Evolutionary conservation across 1,284 basidiomycete species (phyloP).

Genomic region (Agroathelia rolfsii): DNA sequence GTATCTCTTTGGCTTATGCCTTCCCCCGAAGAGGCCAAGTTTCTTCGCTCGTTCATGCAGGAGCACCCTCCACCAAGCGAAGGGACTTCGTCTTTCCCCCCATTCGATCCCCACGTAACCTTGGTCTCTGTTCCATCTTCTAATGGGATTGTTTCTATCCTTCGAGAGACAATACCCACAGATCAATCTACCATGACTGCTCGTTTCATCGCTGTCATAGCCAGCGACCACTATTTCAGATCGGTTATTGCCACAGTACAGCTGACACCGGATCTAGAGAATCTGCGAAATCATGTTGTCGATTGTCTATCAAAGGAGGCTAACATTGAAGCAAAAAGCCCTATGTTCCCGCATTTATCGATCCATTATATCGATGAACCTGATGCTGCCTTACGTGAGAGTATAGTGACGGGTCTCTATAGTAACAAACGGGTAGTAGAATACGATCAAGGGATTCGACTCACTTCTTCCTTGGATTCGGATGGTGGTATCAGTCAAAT

Average conservation of each 20-base stretch:
- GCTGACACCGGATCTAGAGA: conserved; percentile 31
- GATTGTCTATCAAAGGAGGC: conserved; percentile 18
- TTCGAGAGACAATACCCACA: conserved; percentile 32
- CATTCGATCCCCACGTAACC: conserved; percentile 61
- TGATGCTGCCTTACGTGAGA: conserved; percentile 32
- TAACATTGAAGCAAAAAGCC: conserved; percentile 33
- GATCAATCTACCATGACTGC: conserved; percentile 25
- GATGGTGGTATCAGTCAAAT: conserved; percentile 25
- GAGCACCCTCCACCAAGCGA: conserved; percentile 16
- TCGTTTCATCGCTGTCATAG: conserved; percentile 42
- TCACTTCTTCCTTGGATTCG: conserved; percentile 24
- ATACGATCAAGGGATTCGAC: conserved; percentile 14
- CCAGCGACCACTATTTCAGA: conserved; percentile 55
- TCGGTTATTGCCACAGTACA: conserved; percentile 52
- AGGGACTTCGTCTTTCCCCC: conserved; percentile 39
- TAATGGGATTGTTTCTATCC: conserved; percentile 17
- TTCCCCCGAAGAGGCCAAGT: conserved; percentile 23
- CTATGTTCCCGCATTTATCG: conserved; percentile 59
- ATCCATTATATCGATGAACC: conserved; percentile 58
- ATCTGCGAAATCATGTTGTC: conserved; percentile 41
- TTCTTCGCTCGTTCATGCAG: conserved; percentile 37
- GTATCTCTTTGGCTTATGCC: conserved; percentile 60
- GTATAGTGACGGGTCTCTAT: conserved; percentile 26
- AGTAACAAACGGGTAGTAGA: conserved; percentile 23
- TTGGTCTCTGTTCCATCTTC: conserved; percentile 39